These are phyloP conservation scores for Wakefieldia striispora DNA, from an alignment of 768 basidiomycete species.

Conservation along the genomic window DNA sequence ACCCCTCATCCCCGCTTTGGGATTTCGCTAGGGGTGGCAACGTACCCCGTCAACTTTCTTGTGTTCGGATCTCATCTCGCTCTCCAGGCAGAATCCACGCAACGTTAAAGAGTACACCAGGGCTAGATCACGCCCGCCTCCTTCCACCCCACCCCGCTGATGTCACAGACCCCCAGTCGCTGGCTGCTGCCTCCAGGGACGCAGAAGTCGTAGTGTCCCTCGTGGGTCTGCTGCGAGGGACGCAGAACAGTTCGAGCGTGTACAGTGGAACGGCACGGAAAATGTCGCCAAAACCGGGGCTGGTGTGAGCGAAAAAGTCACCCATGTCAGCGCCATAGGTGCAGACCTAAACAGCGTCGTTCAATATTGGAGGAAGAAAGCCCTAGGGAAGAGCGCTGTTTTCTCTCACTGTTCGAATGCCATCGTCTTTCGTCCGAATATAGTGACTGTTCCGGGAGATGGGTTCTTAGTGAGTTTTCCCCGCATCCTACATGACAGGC, in stretches of 20 bases:
- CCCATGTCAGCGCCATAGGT: slow-evolving; percentile 75
- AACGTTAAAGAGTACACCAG: slow-evolving; percentile 27
- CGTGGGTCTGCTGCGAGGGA: slow-evolving; percentile 64
- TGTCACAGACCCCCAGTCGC: slow-evolving; percentile 41
- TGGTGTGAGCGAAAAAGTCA: slow-evolving; percentile 51
- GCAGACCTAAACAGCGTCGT: slow-evolving; percentile 57
- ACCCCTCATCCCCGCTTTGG: not conserved
- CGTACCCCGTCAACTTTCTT: not conserved
- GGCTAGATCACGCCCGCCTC: slow-evolving; percentile 34
- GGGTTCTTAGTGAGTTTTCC: slow-evolving; percentile 56
- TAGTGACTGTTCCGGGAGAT: slow-evolving; percentile 76
- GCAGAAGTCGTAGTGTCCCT: slow-evolving; percentile 64
- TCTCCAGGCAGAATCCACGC: slow-evolving; percentile 42
- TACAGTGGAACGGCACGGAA: slow-evolving; percentile 65
- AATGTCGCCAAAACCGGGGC: slow-evolving; percentile 59
- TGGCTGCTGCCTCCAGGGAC: not conserved
- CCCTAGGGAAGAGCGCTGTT: slow-evolving; percentile 56
- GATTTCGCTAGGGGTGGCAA: slow-evolving; percentile 36
- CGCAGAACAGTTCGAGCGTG: slow-evolving; percentile 51
- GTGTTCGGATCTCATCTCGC: slow-evolving; percentile 60
- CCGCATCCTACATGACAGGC: not conserved
- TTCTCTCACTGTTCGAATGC: slow-evolving; percentile 41
- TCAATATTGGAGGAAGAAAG: slow-evolving; percentile 62
- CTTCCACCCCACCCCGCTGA: slow-evolving; percentile 49
- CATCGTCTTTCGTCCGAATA: slow-evolving; percentile 67